Evolutionary conservation across 331 rosid genomes (phyloP), one percentile per base, ranked within the genome.

Genomic region (Pyrus hybrid): DNA sequence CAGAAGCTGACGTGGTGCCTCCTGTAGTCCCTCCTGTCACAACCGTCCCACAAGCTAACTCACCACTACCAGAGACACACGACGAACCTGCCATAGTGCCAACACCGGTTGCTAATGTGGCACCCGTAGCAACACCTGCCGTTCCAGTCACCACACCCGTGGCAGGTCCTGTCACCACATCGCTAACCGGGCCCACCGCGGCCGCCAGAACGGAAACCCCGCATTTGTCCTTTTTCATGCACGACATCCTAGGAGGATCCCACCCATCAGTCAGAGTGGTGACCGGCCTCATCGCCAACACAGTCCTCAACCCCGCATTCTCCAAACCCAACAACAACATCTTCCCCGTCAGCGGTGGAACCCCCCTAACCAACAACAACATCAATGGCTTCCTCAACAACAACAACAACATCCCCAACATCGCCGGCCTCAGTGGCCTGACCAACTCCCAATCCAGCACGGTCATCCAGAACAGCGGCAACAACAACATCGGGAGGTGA

Each of bases 341-440:
- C 32, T 79, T 83, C 58, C 86, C 86, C 14, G 74, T 83, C 33
- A 84, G 79, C 32, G 96, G 97, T 41, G 93, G 86, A 45, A 83
- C 87, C 65, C 97, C 97, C 33, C 18, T 94, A 5, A 85, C 81
- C 16, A 86, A 83, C 80, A 80, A 88, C 2, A 82, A 88, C 80
- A 63, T 94, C 65, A 85, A 90, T 32, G 90, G 93, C 75, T 84
- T 95, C 80, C 67, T 90, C 77, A 76, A 87, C 65, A 90, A 79
- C 87, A n/a, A n/a, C n/a, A 89, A 92, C 93, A 95, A 86, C 79
- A 86, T 95, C 45, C 96, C 92, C 1, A 71, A 67, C 79, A 84
- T 95, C 16, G 91, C 90, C 3, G 97, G 99, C 53, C 93, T 95
- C 73, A 88, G 74, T 35, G 95, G 97, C 33, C 89, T 94, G 66